phyloP scores from a whole-genome alignment of 495 filamentous ascomycete species.

The Evernia prunastri region DNA sequence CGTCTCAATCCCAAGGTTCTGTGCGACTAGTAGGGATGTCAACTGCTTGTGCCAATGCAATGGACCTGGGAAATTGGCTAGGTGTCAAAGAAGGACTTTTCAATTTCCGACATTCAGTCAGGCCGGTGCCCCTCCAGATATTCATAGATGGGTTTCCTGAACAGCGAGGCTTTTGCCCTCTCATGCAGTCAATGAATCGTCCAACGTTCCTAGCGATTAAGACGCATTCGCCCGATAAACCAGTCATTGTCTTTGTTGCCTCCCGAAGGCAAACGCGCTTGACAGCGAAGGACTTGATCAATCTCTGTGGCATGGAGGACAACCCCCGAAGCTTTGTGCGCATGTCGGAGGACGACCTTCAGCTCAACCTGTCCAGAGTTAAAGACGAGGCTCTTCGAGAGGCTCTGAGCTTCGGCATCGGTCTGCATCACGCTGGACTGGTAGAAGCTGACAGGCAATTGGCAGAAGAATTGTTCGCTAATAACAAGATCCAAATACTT shows the following conservation, averaged over 20 bases:
- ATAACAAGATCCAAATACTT: conserved; percentile 96
- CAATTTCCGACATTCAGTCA: conserved; percentile 97
- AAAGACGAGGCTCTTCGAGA: conserved; percentile 91
- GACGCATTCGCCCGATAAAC: conserved; percentile 89
- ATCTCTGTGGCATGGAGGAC: conserved; percentile 97
- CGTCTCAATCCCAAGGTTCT: conserved; percentile 75
- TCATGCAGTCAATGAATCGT: conserved; percentile 99
- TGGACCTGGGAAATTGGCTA: conserved; percentile 90
- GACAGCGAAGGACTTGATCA: conserved; percentile 92
- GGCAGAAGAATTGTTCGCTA: conserved; percentile 87
- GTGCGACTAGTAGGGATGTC: conserved; percentile 96
- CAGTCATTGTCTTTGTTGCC: conserved; percentile 96
- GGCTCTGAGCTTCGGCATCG: conserved; percentile 91
- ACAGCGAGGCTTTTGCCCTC: conserved; percentile 86
- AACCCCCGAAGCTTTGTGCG: conserved; percentile 86
- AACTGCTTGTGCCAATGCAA: conserved; percentile 93
- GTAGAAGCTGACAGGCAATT: conserved; percentile 90
- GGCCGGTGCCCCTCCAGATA: conserved; percentile 89
- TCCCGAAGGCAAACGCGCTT: conserved; percentile 91
- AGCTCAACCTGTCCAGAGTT: conserved; percentile 71
- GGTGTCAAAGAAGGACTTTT: conserved; percentile 95
- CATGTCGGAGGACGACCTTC: conserved; percentile 92
- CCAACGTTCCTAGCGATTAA: conserved; percentile 96
- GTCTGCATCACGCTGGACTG: conserved; percentile 92
- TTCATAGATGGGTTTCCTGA: conserved; percentile 98